phyloP scores from a whole-genome alignment of 2,329 filamentous ascomycete species.

The Penicillium sp. region DNA sequence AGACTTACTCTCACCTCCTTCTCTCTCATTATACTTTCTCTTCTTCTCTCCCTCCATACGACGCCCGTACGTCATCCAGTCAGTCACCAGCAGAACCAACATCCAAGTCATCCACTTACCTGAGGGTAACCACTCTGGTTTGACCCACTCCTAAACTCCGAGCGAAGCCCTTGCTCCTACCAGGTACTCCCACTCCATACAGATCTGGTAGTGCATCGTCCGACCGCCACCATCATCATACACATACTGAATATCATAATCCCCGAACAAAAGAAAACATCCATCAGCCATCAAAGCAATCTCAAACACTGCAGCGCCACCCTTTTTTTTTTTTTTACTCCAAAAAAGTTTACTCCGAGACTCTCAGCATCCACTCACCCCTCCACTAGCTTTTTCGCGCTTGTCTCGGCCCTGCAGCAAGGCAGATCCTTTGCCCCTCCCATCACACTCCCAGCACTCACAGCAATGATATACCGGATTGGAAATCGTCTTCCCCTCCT shows the following conservation, averaged over 20 bases:
- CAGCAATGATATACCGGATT: slow-evolving; percentile 1
- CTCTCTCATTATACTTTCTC: no score
- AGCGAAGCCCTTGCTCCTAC: no score
- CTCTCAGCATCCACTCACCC: background rate
- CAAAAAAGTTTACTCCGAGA: background rate
- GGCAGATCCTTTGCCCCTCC: background rate
- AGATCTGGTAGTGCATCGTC: no score
- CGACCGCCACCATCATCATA: background rate
- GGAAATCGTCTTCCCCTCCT: slow-evolving; percentile 8
- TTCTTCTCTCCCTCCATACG: no score
- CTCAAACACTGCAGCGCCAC: background rate
- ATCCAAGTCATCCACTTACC: no score
- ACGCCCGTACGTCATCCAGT: background rate
- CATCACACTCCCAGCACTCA: background rate
- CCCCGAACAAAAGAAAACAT: background rate
- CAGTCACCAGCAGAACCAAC: no score
- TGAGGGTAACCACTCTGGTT: background rate
- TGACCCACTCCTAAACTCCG: background rate
- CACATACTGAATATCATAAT: background rate
- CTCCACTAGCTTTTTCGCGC: slow-evolving; percentile 16
- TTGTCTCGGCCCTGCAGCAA: slow-evolving; percentile 21
- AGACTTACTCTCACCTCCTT: no score
- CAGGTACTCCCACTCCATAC: no score
- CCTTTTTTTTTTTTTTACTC: no score
- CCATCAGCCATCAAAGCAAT: background rate